Conservation (phyloP, 169 alveolate genomes). For the Eimeria acervulina region DNA sequence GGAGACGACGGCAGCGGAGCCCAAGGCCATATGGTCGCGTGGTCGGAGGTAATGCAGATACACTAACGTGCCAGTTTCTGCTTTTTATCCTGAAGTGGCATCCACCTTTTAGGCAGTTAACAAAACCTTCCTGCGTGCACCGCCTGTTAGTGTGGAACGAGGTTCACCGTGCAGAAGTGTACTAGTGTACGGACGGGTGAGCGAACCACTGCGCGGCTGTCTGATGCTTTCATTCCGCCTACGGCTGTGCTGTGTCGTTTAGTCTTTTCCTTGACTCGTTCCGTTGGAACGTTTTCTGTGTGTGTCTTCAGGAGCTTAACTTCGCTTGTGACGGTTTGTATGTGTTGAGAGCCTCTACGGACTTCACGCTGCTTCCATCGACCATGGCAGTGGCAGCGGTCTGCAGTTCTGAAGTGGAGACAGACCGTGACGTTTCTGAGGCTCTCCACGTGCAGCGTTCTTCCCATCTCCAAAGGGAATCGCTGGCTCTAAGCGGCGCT, state of each 20-base stretch:
- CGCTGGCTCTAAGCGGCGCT: not conserved
- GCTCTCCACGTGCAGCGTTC: conserved; percentile 25
- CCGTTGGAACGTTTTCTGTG: not conserved
- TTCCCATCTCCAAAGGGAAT: not conserved
- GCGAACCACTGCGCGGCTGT: not conserved
- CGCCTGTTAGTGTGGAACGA: not conserved
- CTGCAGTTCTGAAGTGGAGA: conserved; percentile 8
- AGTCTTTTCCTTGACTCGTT: not conserved
- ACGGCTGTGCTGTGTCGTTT: not conserved
- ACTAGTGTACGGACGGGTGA: not conserved
- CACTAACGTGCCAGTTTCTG: not conserved
- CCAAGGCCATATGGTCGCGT: conserved; percentile 39
- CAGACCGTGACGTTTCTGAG: conserved; percentile 22
- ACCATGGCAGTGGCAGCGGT: conserved; percentile 25
- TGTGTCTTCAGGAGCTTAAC: conserved; percentile 41
- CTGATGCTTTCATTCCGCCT: not conserved
- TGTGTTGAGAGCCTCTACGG: conserved; percentile 64
- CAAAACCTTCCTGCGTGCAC: not conserved
- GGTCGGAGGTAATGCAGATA: conserved; percentile 47
- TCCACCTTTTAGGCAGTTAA: not conserved
- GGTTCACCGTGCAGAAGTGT: not conserved
- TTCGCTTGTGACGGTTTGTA: conserved; percentile 62
- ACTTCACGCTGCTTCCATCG: conserved; percentile 61
- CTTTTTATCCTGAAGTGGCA: not conserved
- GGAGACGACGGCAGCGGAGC: conserved; percentile 65